These are phyloP conservation scores for Friedmanniomyces simplex DNA, from an alignment of 495 filamentous ascomycete genomes.

Conservation along the genomic window DNA sequence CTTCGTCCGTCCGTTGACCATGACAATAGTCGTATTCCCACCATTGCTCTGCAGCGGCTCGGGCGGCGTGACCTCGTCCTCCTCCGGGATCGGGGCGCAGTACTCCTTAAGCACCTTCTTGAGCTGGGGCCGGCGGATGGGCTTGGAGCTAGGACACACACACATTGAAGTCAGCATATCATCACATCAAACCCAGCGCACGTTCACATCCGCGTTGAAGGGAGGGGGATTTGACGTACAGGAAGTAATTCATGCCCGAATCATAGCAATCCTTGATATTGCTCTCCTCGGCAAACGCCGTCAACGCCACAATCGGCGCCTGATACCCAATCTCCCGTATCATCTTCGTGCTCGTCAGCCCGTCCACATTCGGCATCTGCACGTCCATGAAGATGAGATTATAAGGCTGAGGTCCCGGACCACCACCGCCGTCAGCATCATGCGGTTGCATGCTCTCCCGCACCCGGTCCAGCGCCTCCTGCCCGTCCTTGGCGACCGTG, in stretches of 20 bases:
- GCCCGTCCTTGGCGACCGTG: slow-evolving; percentile 53
- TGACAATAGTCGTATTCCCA: slow-evolving; percentile 12
- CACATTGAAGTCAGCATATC: not conserved
- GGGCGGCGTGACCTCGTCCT: slow-evolving; percentile 22
- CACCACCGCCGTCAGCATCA: slow-evolving; percentile 33
- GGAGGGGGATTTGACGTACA: slow-evolving; percentile 24
- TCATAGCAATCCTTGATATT: slow-evolving; percentile 56
- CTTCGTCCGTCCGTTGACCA: not conserved
- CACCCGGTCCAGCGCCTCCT: slow-evolving; percentile 79
- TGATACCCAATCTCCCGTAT: slow-evolving; percentile 80
- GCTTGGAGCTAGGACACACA: slow-evolving; percentile 50
- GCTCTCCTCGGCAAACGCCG: slow-evolving; percentile 80
- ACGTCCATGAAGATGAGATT: slow-evolving; percentile 93
- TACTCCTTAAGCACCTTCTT: slow-evolving; percentile 73
- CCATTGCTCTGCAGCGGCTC: not conserved
- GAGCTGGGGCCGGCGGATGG: slow-evolving; percentile 69
- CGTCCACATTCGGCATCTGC: slow-evolving; percentile 89
- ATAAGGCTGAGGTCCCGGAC: slow-evolving; percentile 38
- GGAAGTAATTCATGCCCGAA: slow-evolving; percentile 41
- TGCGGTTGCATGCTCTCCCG: slow-evolving; percentile 60
- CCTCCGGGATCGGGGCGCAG: slow-evolving; percentile 48
- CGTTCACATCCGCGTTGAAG: too few species aligned
- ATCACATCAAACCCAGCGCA: not conserved
- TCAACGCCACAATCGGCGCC: slow-evolving; percentile 82
- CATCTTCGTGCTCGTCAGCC: slow-evolving; percentile 74